A percentile compares a stretch with the other conserved stretches of the same genome.
Conservation (phyloP, 2,329 filamentous ascomycete genomes). For the Bisporella sp. region DNA sequence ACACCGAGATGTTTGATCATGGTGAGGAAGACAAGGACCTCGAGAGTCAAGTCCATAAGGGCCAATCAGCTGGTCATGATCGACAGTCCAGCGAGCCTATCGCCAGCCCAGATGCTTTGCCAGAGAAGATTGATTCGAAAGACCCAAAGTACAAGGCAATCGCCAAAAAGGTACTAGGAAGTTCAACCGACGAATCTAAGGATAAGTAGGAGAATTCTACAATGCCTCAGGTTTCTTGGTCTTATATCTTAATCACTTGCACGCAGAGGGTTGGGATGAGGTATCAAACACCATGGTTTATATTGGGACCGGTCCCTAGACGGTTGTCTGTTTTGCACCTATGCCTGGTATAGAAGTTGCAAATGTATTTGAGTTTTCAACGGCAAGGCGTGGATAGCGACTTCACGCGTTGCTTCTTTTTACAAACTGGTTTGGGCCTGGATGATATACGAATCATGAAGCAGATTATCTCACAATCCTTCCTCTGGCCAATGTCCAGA, state of each 20-base stretch:
- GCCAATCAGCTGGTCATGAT: slow-evolving; percentile 23
- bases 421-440: slow-evolving; percentile 1
- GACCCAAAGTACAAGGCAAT: slow-evolving; percentile 17
- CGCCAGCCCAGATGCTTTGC: slow-evolving; percentile 5
- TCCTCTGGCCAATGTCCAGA: slow-evolving; percentile 10
- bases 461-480: slow-evolving; percentile 6
- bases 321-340: slow-evolving; percentile 14
- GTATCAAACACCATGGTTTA: slow-evolving; percentile 4
- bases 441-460: slow-evolving; percentile 3
- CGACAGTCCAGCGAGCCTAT: neutral
- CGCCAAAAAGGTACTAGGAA: slow-evolving; percentile 12
- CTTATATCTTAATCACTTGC: neutral
- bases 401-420: slow-evolving; percentile 14
- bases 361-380: slow-evolving; percentile 13
- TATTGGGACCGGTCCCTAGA: slow-evolving; percentile 16
- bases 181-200: slow-evolving; percentile 7
- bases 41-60: slow-evolving; percentile 74
- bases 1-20: slow-evolving; percentile 91
- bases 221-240: neutral
- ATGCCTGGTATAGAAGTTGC: slow-evolving; percentile 16
- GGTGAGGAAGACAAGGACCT: slow-evolving; percentile 80
- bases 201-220: slow-evolving; percentile 7
- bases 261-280: slow-evolving; percentile 1
- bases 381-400: slow-evolving; percentile 9
- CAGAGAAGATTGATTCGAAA: slow-evolving; percentile 13